Conservation (phyloP, 208 protist genomes). For the Sergeia podlipaevii region DNA sequence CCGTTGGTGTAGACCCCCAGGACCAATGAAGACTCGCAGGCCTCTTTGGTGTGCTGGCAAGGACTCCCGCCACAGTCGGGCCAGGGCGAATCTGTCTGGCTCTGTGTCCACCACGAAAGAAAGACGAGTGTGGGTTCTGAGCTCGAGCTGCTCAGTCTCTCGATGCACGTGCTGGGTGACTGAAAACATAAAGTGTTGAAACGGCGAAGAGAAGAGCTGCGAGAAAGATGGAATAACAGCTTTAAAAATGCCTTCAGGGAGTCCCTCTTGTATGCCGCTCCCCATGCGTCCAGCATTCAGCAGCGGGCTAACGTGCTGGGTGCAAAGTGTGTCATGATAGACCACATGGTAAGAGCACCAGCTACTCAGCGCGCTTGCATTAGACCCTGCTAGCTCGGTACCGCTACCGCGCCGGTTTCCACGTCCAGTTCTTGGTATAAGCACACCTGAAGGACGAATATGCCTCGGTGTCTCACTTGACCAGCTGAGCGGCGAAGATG, state of each 20-base stretch:
- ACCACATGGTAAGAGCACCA: conserved; percentile 83
- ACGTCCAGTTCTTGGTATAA: too few relatives aligned
- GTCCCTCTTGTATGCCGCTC: conserved; percentile 37
- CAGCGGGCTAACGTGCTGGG: conserved; percentile 65
- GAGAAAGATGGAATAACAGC: conserved; percentile 41
- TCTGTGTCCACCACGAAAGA: conserved; percentile 34
- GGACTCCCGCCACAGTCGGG: conserved; percentile 16
- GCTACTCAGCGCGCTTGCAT: conserved; percentile 8
- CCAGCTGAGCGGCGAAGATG: conserved; percentile 75
- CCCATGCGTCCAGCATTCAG: conserved; percentile 56
- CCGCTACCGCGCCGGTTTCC: too few relatives aligned
- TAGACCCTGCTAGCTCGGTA: too few relatives aligned
- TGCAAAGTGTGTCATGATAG: conserved; percentile 76
- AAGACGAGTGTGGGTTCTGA: conserved; percentile 48
- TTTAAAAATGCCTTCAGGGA: conserved; percentile 62
- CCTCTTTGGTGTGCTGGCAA: conserved; percentile 1
- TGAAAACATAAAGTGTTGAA: conserved; percentile 66
- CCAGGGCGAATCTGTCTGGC: conserved; percentile 21
- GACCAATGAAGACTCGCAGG: conserved; percentile 26
- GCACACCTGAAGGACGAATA: conserved; percentile 48
- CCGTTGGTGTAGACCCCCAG: conserved; percentile 15
- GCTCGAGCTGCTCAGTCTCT: conserved; percentile 15
- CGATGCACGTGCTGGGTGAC: conserved; percentile 8
- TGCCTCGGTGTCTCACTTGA: conserved; percentile 55
- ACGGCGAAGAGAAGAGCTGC: conserved; percentile 50